Base-by-base conservation (phyloP, 2,329 filamentous ascomycete species). In the Neonectria neomacrospora region DNA sequence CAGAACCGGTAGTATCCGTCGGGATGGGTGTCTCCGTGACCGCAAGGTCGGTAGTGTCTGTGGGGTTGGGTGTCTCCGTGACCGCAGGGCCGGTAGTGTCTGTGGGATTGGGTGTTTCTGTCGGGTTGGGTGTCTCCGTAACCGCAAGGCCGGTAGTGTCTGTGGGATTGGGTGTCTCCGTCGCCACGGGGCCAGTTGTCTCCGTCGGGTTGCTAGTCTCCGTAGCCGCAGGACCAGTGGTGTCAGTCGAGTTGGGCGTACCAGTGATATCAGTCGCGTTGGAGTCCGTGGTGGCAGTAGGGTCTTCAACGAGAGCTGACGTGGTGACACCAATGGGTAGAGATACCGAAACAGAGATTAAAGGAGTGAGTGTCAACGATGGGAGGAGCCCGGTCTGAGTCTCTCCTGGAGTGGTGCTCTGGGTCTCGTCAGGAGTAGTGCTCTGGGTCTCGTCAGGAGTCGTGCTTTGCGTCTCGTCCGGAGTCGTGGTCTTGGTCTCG, bases 231-330 rank as follows among this genome's bases (percentile, higher is more conserved):
- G n/a, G 41, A 16, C 53, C 59, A 16, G 23, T 41, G 3, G 67
- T 61, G 32, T 65, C 47, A n/a, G n/a, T n/a, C n/a, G n/a, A n/a
- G 30, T 12, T 41, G n/a, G 53, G 26, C 28, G 53, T 34, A 8
- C 9, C 20, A 9, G 53, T 55, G 18, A 26, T 16, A 26, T 63
- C 59, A 30, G 30, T 54, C n/a, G 53, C 54, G n/a, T 53, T 58
- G 2, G 68, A 63, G 3, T 61, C 64, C 28, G 66, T 67, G n/a
- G 30, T 67, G 8, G 20, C n/a, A 28, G 22, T 42, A n/a, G 39
- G 32, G n/a, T 32, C 26, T 23, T 45, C 26, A n/a, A 18, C 41
- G 41, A 48, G 26, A 10, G 39, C 54, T 11, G 60, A 54, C 2
- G 53, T 59, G 1, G 60, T 50, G 2, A 54, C 3, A 42, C 51